Conservation (phyloP, 2,329 filamentous ascomycete species). For the Aureobasidium sp. region DNA sequence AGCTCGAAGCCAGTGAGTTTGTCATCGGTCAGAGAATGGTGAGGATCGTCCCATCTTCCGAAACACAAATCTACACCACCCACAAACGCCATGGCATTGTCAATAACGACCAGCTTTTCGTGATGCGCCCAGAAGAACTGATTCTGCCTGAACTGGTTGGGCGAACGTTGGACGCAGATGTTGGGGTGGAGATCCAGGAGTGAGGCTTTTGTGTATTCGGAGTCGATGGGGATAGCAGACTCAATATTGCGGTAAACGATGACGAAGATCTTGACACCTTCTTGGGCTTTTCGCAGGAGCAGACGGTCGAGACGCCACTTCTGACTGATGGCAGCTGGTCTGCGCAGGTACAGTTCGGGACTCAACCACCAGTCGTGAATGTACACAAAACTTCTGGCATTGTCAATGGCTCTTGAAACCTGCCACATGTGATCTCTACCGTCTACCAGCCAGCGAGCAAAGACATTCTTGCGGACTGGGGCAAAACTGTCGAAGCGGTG, state of each 20-base stretch:
- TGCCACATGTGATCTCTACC: conserved; percentile 99
- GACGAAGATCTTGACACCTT: conserved; percentile 95
- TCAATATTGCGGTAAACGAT: conserved; percentile 98
- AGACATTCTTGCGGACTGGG: conserved; percentile 75
- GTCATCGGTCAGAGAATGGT: conserved; percentile 84
- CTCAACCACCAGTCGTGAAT: conserved; percentile 99
- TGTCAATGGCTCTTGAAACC: conserved; percentile 89
- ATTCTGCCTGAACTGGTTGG: conserved; percentile 97
- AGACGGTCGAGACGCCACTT: conserved; percentile 94
- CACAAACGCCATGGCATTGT: conserved; percentile 91
- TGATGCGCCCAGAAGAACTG: conserved; percentile 99
- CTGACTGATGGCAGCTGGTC: conserved; percentile 90
- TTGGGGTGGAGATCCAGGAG: conserved; percentile 92
- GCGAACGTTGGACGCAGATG: conserved; percentile 90
- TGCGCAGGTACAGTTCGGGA: conserved; percentile 88
- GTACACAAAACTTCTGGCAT: conserved; percentile 96
- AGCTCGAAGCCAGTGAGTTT: conserved; percentile 91
- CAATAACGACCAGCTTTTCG: conserved; percentile 94
- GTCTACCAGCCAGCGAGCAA: conserved; percentile 94
- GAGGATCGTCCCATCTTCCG: conserved; percentile 92
- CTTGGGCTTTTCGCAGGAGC: conserved; percentile 83
- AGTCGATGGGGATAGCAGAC: conserved; percentile 93
- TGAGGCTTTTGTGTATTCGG: conserved; percentile 95
- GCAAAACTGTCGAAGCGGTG: conserved; percentile 93
- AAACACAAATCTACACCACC: conserved; percentile 96